A percentile compares a stretch with the other conserved stretches of the same genome.
Evolutionary conservation across 768 basidiomycete species (phyloP).

Genomic region (Naganishia vishniacii): DNA sequence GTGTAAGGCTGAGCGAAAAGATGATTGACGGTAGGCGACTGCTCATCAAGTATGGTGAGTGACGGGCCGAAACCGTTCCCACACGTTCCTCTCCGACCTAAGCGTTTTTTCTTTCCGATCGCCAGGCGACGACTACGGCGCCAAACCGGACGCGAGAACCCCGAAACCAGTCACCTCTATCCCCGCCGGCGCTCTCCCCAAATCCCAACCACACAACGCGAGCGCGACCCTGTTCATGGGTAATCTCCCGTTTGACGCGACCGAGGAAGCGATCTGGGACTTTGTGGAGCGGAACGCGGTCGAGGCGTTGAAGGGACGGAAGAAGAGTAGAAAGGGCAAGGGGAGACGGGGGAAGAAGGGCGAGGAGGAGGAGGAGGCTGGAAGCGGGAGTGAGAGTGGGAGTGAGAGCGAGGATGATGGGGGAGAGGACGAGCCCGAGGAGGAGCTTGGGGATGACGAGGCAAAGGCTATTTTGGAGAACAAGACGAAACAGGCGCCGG

Average conservation of each 20-base stretch:
- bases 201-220: slow-evolving; percentile 71
- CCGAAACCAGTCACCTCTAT: slow-evolving; percentile 49
- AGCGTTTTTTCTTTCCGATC: slow-evolving; percentile 10
- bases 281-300: slow-evolving; percentile 62
- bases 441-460: slow-evolving; percentile 47
- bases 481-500: slow-evolving; percentile 24
- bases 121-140: slow-evolving; percentile 64
- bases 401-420: slow-evolving; percentile 35
- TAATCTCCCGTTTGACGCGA: slow-evolving; percentile 86
- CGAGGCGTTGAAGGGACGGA: slow-evolving; percentile 35
- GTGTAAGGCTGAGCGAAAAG: slow-evolving; percentile 74
- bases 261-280: slow-evolving; percentile 66
- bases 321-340: slow-evolving; percentile 37
- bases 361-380: slow-evolving; percentile 29
- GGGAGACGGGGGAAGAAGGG: slow-evolving; percentile 33
- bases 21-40: slow-evolving; percentile 76
- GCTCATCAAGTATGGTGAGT: slow-evolving; percentile 84
- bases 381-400: slow-evolving; percentile 32
- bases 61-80: slow-evolving; percentile 20
- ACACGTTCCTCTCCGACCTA: slow-evolving; percentile 21
- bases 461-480: slow-evolving; percentile 56
- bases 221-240: slow-evolving; percentile 80
- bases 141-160: slow-evolving; percentile 52
- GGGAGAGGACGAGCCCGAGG: slow-evolving; percentile 34
- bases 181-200: slow-evolving; percentile 56